Evolutionary conservation across 164 flowering plant species (phyloP), one percentile per base, ranked within the genome.

Genomic region (Saururus chinensis): DNA sequence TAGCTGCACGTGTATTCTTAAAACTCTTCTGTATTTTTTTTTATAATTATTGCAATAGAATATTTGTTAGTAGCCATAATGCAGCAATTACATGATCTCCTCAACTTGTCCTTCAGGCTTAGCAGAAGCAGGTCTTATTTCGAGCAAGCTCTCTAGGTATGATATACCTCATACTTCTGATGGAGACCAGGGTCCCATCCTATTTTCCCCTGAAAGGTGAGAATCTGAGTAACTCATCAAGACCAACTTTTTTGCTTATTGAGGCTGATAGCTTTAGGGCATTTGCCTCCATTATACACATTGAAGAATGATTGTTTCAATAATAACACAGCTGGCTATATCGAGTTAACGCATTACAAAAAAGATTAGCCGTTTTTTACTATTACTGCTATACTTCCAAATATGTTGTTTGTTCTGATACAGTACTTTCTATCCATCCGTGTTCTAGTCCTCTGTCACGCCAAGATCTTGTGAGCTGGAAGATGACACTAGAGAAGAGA

Each of bases 381-480:
- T 13, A 25, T 58, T 16, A 22, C 35, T 55, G 58, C 58, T 30
- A 30, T 30, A 30, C 58, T 55, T 55, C 9, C 11, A 45, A 12
- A 7, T 45, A 45, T 12, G 17, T 12, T 45, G 17, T 45, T 12
- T 1, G 14, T 45, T 45, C 49, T 45, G 49, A 8, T 45, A 45
- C 17, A 12, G 14, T 45, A 45, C 49, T 45, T 45, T 17, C 49
- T 45, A 55, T 58, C 52, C 60, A 67, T 65, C 70, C 62, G 40
- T 66, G 0, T 66, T 83, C 67, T 89, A 93, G 99, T 72, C 84
- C 89, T 53, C 71, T 95, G 53, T 95, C 96, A 60, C 99, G 97
- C 48, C 97, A 95, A 75, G 96, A 91, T 80, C 97, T 95, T 75
- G 86, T 95, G 40, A 84, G 93, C 69, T 95, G 97, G 99, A 95